Conservation (phyloP, 805 yeast species). For the Sungouiozyma intestinalis region DNA sequence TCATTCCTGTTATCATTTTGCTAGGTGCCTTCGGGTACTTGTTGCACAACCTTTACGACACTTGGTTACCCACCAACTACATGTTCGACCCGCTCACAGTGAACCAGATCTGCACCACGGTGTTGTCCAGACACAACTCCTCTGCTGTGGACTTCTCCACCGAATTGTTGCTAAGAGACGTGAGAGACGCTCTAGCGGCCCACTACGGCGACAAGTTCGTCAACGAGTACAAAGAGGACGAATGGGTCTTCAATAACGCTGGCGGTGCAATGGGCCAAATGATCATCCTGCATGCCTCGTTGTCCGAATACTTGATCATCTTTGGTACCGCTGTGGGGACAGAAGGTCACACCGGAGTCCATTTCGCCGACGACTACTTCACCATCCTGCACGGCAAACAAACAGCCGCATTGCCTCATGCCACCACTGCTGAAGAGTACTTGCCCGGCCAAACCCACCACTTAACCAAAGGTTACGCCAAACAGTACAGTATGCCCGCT, state of each 20-base stretch:
- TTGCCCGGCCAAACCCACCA: conserved; percentile 83
- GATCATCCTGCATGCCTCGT: conserved; percentile 90
- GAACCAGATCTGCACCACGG: conserved; percentile 46
- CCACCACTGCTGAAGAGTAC: conserved; percentile 59
- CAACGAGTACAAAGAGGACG: conserved; percentile 61
- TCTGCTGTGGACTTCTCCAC: conserved; percentile 38
- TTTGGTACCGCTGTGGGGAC: conserved; percentile 93
- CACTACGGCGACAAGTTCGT: conserved; percentile 65
- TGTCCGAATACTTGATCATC: conserved; percentile 83
- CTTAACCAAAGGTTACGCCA: conserved; percentile 57
- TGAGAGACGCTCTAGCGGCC: conserved; percentile 46
- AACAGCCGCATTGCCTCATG: conserved; percentile 57
- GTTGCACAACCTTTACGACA: conserved; percentile 31
- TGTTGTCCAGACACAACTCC: conserved; percentile 34
- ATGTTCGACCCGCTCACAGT: conserved; percentile 59
- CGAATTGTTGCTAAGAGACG: conserved; percentile 49
- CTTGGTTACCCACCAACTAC: conserved; percentile 63
- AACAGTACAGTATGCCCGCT: conserved; percentile 79
- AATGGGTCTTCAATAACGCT: conserved; percentile 96
- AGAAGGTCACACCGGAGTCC: conserved; percentile 93
- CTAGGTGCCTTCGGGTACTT: conserved; percentile 15
- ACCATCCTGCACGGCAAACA: conserved; percentile 79
- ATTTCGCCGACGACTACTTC: conserved; percentile 95
- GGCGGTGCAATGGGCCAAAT: conserved; percentile 98
- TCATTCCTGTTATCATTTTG: conserved; percentile 10